phyloP scores from a whole-genome alignment of 2,329 filamentous ascomycete species.

The Aureobasidium pullulans region DNA sequence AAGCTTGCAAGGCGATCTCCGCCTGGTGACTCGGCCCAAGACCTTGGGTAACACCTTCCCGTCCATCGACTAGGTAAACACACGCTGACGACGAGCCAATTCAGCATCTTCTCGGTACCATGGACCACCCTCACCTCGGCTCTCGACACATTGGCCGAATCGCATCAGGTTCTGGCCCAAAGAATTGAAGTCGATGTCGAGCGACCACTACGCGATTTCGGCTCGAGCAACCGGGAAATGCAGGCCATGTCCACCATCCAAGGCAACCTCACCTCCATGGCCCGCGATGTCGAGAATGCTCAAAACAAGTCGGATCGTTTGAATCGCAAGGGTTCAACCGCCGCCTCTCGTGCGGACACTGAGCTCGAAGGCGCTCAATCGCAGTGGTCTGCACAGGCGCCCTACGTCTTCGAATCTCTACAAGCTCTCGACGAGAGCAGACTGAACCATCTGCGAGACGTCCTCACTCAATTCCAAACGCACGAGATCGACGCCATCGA shows the following conservation, averaged over 20 bases:
- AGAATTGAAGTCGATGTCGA: constrained; percentile 88
- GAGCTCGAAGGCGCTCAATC: constrained; percentile 70
- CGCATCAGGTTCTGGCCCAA: constrained; percentile 71
- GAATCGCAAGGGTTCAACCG: constrained; percentile 70
- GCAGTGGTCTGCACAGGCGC: constrained; percentile 91
- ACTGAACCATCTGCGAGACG: constrained; percentile 81
- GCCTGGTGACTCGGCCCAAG: constrained; percentile 61
- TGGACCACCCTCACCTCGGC: constrained; percentile 83
- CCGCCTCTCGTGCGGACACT: constrained; percentile 65
- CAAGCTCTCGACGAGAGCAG: constrained; percentile 86
- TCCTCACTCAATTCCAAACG: constrained; percentile 86
- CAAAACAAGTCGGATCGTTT: constrained; percentile 83
- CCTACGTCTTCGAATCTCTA: constrained; percentile 87
- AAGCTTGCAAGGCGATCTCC: constrained; percentile 70
- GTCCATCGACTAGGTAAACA: constrained; percentile 17
- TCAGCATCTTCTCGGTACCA: constrained; percentile 77
- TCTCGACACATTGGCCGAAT: constrained; percentile 71
- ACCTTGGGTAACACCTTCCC: constrained; percentile 65
- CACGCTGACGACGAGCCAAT: constrained; percentile 14
- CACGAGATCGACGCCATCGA: constrained; percentile 85
- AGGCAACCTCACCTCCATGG: constrained; percentile 69
- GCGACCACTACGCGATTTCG: constrained; percentile 69
- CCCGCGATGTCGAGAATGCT: constrained; percentile 76
- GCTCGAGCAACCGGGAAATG: constrained; percentile 64
- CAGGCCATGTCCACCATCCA: constrained; percentile 74